Evolutionary conservation across 345 rosid genomes (phyloP).

Genomic region (Gynandropsis gynandra): DNA sequence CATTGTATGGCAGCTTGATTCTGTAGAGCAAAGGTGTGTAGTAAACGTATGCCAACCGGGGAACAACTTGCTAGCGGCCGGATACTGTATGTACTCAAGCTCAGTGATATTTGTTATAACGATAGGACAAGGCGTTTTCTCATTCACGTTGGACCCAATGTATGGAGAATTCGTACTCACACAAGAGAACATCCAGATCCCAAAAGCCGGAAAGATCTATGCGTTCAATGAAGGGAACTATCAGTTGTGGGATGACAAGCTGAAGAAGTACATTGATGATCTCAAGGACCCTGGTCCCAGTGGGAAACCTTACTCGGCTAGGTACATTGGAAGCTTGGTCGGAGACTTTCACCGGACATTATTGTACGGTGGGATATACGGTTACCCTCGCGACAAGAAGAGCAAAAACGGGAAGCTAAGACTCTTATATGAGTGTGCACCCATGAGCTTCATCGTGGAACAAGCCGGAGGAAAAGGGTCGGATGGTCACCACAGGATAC

Average conservation of each 20-base stretch:
- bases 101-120: conserved; percentile 82
- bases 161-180: conserved; percentile 92
- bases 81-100: conserved; percentile 96
- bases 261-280: conserved; percentile 86
- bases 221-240: conserved; percentile 94
- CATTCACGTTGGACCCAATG: conserved; percentile 90
- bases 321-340: conserved; percentile 91
- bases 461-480: conserved; percentile 99
- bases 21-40: conserved; percentile 50
- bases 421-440: conserved; percentile 89
- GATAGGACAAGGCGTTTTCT: conserved; percentile 68
- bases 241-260: conserved; percentile 81
- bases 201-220: conserved; percentile 73
- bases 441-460: conserved; percentile 92
- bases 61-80: conserved; percentile 83
- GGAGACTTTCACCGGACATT: conserved; percentile 91
- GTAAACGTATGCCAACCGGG: conserved; percentile 95
- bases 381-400: conserved; percentile 86
- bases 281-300: conserved; percentile 89
- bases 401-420: conserved; percentile 95
- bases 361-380: conserved; percentile 86
- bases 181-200: conserved; percentile 75
- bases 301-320: conserved; percentile 82
- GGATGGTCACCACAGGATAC: conserved; percentile 71
- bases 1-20: conserved; percentile 48